Base-by-base conservation (phyloP, 192 early-diverging fungal species). In the Coemansia sp. region DNA sequence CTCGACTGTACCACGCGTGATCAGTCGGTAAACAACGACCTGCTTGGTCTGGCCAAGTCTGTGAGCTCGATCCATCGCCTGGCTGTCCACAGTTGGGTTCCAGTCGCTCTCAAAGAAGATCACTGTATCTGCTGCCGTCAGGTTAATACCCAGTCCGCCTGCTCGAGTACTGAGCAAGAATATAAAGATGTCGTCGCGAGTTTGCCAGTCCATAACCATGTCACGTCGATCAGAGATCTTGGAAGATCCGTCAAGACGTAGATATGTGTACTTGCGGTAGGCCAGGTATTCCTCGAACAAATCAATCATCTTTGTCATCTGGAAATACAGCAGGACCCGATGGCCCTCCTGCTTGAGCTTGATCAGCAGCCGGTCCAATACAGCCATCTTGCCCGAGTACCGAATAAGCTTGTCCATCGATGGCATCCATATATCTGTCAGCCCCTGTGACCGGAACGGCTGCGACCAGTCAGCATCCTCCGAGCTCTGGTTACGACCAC, bases 171-270 rank as follows among this genome's bases (percentile, higher is more conserved):
- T 90, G 32, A 93, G 86, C 79, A 92, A 73, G 59, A 93, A 94
- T 48, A 92, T 89, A 62, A 96, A 96, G 31, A 93, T 88, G 58
- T 96, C 93, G 33, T 87, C 84, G 61, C 83, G 75, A 5, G 93
- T 94, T 76, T 96, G 94, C 92, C 92, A 96, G 71, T 96, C 94
- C 54, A 86, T 85, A n/a, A 96, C 93, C 88, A 95, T 90, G 66
- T 93, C 91, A 18, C 91, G 88, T 56, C 94, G 90, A 56, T 96
- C 93, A 2, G 87, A 87, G 36, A 94, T 92, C 77, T 89, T 90
- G 45, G 91, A 91, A 2, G 91, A 91, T 1, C 94, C 94, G 75
- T 96, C 94, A 38, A 96, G 75, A 16, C 94, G 90, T 59, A 95
- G 76, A 73, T 96, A 96, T 30, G 84, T 90, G 83, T 95, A 91